Conservation (phyloP, 2,329 filamentous ascomycete genomes). For the Aspergillaceae sp. region DNA sequence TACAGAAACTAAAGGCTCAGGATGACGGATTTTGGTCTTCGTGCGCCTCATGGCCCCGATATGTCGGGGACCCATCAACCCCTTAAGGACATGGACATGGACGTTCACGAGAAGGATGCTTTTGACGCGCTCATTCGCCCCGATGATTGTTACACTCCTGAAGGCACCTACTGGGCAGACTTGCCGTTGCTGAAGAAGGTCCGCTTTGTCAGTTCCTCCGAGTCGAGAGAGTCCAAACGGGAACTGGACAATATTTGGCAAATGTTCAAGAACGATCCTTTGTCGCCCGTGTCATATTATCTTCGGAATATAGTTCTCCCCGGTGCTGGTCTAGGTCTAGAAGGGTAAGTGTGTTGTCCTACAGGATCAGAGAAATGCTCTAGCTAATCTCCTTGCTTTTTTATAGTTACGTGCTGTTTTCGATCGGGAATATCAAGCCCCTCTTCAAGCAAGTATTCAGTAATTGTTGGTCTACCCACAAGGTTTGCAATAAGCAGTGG, state of each 20-base stretch:
- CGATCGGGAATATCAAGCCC: constrained; percentile 84
- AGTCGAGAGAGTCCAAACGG: constrained; percentile 58
- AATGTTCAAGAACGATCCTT: constrained; percentile 80
- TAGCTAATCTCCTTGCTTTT: background rate
- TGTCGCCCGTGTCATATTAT: constrained; percentile 75
- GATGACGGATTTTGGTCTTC: constrained; percentile 33
- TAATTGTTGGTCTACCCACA: constrained; percentile 61
- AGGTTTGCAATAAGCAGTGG: constrained; percentile 71
- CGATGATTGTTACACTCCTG: constrained; percentile 73
- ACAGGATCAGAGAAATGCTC: no score
- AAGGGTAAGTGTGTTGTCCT: constrained; percentile 47
- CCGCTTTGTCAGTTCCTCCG: constrained; percentile 66
- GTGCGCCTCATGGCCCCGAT: constrained; percentile 41
- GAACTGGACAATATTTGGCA: constrained; percentile 60
- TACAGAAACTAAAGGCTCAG: background rate
- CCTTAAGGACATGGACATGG: constrained; percentile 41
- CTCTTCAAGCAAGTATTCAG: constrained; percentile 70
- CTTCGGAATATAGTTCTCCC: constrained; percentile 85
- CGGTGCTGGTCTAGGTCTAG: constrained; percentile 81
- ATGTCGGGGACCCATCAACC: constrained; percentile 38
- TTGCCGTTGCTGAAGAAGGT: constrained; percentile 61
- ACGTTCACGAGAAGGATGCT: constrained; percentile 49
- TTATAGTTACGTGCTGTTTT: constrained; percentile 80
- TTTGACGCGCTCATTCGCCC: constrained; percentile 78
- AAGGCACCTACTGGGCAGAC: constrained; percentile 91